Base-by-base conservation (phyloP, 2,329 filamentous ascomycete species). In the Thielaviopsis ethacetica region DNA sequence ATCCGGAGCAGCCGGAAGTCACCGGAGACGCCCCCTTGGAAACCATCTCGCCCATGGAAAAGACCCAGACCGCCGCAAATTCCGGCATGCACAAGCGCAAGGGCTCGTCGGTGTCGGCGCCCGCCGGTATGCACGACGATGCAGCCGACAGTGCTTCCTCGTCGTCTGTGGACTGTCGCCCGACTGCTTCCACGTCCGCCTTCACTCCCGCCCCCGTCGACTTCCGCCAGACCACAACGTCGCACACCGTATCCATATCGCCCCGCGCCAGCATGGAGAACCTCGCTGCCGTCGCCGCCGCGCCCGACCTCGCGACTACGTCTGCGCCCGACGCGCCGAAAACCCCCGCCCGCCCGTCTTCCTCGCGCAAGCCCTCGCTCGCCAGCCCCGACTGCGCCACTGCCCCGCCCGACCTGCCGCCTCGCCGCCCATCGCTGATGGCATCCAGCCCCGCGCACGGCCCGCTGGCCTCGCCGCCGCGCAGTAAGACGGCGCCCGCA, bases 21-120 rank as follows among this genome's bases (percentile, higher is more conserved):
- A 3, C 24, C 24, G 24, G 24, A 26, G 24, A 26, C 3, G 24
- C 24, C 24, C 24, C 55, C 19, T 57, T 57, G 3, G 44, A 63
- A 44, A 54, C 53, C 5, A 59, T 61, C 15, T 50, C 50, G 0
- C 68, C 73, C 0, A 65, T 80, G 7, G 81, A 83, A 63, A 83
- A 82, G 71, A 82, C 75, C 61, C 71, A 78, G 55, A 80, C 78
- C 2, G 61, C 70, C 1, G 62, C 74, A 17, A 77, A 80, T 19
- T 15, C 53, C 6, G 44, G 21, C n/a, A 41, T 61, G 9, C 56
- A 61, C 50, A 57, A 54, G 30, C 56, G 59, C 15, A 61, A 58
- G 30, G 38, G 47, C 21, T 61, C 55, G 27, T n/a, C 54, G 15
- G 26, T 44, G 12, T 47, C 56, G 5, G 22, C 21, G 19, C 24